Base-by-base conservation (phyloP, 768 basidiomycete species). In the Russula sp. region DNA sequence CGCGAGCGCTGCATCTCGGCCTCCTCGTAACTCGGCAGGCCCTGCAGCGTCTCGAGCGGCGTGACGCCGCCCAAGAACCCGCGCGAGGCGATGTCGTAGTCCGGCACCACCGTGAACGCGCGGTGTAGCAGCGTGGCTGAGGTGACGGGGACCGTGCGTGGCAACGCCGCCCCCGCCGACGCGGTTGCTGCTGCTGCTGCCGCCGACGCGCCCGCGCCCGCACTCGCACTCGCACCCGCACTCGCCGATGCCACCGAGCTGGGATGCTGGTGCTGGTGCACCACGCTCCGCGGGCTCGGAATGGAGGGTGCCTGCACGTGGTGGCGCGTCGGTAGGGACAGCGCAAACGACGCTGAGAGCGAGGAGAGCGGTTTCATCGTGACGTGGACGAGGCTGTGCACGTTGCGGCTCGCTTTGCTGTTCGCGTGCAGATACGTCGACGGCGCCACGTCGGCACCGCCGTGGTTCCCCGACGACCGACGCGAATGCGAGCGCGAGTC, bases 61-160 rank as follows among this genome's bases (percentile, higher is more conserved):
- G 89, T 86, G n/a, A 95, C 87, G 6, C 94, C 83, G 7, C 94
- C 94, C 32, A 95, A 80, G 74, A 95, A 96, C 6, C 94, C 94
- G 14, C 88, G 78, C 64, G 87, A 84, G 3, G 95, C 92, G 51
- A 91, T 80, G 20, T 81, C 81, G 73, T 98, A 98, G 67, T 90
- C 85, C 1, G 96, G 96, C 18, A 97, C 90, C 77, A 81, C 84
- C 66, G 82, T 89, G 69, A 84, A 86, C 52, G 84, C 83, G 22
- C 85, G 80, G 66, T 84, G 83, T 62, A 88, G 75, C 66, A 83
- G 66, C 66, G 73, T 61, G 18, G 55, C 65, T 56, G 52, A 68
- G 63, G 59, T 58, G 44, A 65, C 65, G 27, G 22, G 40, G 22
- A 68, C 44, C 20, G 65, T 51, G 53, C 57, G 55, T 27, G 66